Base-by-base conservation (phyloP, 805 yeast genomes). In the Starmerella apis region DNA sequence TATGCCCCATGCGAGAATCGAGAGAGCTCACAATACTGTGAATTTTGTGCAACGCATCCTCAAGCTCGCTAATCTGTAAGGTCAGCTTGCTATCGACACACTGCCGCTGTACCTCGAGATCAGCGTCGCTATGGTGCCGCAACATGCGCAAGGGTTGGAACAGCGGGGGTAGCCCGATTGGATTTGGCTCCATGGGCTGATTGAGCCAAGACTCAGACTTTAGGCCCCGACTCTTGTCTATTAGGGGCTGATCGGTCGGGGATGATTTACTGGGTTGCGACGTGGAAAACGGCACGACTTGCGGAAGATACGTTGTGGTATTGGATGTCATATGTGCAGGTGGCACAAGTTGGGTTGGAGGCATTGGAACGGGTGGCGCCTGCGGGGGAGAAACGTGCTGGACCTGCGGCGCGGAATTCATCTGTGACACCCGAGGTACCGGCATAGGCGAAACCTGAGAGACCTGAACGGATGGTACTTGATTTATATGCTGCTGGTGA, bases 151-250 rank as follows among this genome's bases (percentile, higher is more conserved):
- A 32, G 23, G 44, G 44, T 32, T 41, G 44, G 33, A 41, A 41
- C 24, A 41, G 33, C 23, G 44, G 44, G 16, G 33, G 44, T 18
- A 41, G 44, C 8, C 35, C 42, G 25, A 35, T 35, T 7, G 42
- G 48, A 13, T 22, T 43, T 22, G 48, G 48, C 32, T 35, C 48
- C 42, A 36, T 25, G 20, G 48, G 42, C 39, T 36, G 41, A 24
- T 33, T 35, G 48, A 32, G 33, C 44, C 44, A 41, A 14, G 33
- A n/a, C 23, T 41, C 44, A 10, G 44, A 32, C 44, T 41, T 41
- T 4, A 20, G 30, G 25, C 44, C 44, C 33, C 44, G 44, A 13
- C 44, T 20, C 23, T 38, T 41, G 33, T 41, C 44, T 41, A 25
- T 41, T 41, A 38, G 10, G 11, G 28, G 30, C 18, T 13, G 43